These are phyloP conservation scores for Trypethelium eluteriae DNA, from an alignment of 495 filamentous ascomycete species.

Conservation along the genomic window DNA sequence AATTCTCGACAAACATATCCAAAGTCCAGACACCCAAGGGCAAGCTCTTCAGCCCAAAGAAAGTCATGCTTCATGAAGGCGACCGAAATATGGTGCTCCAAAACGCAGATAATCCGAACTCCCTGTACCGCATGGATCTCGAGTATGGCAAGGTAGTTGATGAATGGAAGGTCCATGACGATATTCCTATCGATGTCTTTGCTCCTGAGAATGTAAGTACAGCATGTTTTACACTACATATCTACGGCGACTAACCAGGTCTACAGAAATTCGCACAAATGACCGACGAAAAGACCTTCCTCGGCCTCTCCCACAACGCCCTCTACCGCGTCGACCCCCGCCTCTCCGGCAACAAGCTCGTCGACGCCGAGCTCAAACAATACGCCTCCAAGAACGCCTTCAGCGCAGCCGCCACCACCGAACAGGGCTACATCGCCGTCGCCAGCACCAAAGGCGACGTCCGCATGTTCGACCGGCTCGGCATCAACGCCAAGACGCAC, in stretches of 20 bases:
- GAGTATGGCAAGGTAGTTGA: constrained; percentile 99
- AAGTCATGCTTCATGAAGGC: constrained; percentile 95
- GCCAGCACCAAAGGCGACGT: constrained; percentile 97
- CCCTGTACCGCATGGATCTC: constrained; percentile 94
- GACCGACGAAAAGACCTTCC: constrained; percentile 89
- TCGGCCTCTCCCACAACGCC: constrained; percentile 84
- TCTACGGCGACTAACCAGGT: constrained; percentile 19
- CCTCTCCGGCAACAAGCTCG: constrained; percentile 81
- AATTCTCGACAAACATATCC: constrained; percentile 96
- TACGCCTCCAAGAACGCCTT: constrained; percentile 96
- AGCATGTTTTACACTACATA: constrained; percentile 19
- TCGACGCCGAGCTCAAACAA: constrained; percentile 86
- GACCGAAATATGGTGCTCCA: constrained; percentile 91
- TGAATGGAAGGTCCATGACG: constrained; percentile 98
- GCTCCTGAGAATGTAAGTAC: constrained; percentile 67
- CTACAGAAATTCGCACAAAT: constrained; percentile 89
- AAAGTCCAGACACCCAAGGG: constrained; percentile 88
- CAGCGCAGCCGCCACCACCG: constrained; percentile 84
- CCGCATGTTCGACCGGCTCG: constrained; percentile 88
- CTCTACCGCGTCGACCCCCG: constrained; percentile 93
- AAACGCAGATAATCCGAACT: constrained; percentile 75
- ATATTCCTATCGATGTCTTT: constrained; percentile 85
- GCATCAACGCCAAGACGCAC: constrained; percentile 94
- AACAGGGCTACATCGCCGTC: constrained; percentile 92
- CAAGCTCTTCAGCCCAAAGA: constrained; percentile 84